phyloP scores from a whole-genome alignment of 2,329 filamentous ascomycete species.

The Claviceps sp. region DNA sequence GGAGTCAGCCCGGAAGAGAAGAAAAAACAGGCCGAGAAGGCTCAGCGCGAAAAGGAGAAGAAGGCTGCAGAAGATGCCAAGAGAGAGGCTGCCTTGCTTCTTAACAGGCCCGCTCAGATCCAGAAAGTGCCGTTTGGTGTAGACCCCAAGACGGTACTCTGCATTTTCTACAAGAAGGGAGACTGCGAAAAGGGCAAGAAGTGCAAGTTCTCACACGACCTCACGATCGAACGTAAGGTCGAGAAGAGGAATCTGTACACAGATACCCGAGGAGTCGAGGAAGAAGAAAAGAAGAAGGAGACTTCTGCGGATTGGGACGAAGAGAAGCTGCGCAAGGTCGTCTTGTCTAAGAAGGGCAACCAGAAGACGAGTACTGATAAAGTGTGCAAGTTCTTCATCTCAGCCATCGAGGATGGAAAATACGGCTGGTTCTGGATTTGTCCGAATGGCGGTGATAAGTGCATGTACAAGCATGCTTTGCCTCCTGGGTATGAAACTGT shows the following conservation, averaged over 20 bases:
- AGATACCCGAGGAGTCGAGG: constrained; percentile 57
- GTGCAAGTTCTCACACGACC: constrained; percentile 95
- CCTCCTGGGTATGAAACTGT: constrained; percentile 66
- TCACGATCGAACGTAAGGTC: constrained; percentile 77
- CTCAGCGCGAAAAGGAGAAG: constrained; percentile 70
- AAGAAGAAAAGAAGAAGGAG: constrained; percentile 75
- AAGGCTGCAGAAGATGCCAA: constrained; percentile 75
- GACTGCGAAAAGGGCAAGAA: constrained; percentile 94
- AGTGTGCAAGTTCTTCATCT: constrained; percentile 97
- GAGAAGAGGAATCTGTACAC: constrained; percentile 88
- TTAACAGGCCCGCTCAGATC: constrained; percentile 85
- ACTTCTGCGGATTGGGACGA: constrained; percentile 97
- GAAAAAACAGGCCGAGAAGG: constrained; percentile 56
- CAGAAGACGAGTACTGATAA: constrained; percentile 92
- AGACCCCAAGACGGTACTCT: constrained; percentile 93
- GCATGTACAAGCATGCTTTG: constrained; percentile 95
- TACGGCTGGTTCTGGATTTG: constrained; percentile 99
- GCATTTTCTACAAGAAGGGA: constrained; percentile 94
- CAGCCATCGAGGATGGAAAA: constrained; percentile 94
- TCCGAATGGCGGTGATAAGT: constrained; percentile 92
- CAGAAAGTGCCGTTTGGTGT: constrained; percentile 97
- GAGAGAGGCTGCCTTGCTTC: constrained; percentile 65
- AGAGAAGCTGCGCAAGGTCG: constrained; percentile 81
- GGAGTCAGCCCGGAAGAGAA: constrained; percentile 82
- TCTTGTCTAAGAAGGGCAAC: constrained; percentile 94